Conservation (phyloP, 1,139 yeast species). For the Citeromyces siamensis region DNA sequence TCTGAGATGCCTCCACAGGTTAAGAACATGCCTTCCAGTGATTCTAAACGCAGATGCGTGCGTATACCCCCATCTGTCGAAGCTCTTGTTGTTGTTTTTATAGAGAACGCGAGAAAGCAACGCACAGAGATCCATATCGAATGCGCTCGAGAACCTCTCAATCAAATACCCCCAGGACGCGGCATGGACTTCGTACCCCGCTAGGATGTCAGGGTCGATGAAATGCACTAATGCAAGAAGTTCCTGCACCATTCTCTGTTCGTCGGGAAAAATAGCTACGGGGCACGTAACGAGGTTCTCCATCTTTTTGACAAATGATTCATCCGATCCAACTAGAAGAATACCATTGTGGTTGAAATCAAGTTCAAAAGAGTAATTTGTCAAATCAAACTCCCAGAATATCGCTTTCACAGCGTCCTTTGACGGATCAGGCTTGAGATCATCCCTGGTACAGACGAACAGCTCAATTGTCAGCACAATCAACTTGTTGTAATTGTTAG, state of each 20-base stretch:
- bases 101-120: conserved; percentile 38
- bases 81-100: conserved; percentile 38
- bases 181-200: conserved; percentile 77
- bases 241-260: conserved; percentile 40
- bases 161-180: conserved; percentile 84
- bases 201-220: conserved; percentile 77
- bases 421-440: conserved; percentile 52
- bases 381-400: conserved; percentile 49
- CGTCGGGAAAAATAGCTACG: conserved; percentile 26
- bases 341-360: conserved; percentile 22
- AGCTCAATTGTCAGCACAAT: conserved; percentile 53
- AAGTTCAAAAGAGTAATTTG: conserved; percentile 22
- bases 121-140: conserved; percentile 38
- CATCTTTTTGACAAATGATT: conserved; percentile 1
- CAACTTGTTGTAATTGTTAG: conserved; percentile 28
- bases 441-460: conserved; percentile 42
- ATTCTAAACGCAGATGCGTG: conserved; percentile 61
- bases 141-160: conserved; percentile 40
- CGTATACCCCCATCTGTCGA: conserved; percentile 74
- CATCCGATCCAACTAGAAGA: conserved; percentile 14
- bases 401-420: conserved; percentile 45
- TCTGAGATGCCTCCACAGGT: conserved; percentile 71
- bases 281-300: conserved; percentile 4
- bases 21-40: conserved; percentile 72
- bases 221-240: conserved; percentile 42